A percentile compares a stretch with the other conserved stretches of the same genome.
Evolutionary conservation across 108 stramenopile genomes (phyloP).

Genomic region (Mayamaea pseudoterrestris): DNA sequence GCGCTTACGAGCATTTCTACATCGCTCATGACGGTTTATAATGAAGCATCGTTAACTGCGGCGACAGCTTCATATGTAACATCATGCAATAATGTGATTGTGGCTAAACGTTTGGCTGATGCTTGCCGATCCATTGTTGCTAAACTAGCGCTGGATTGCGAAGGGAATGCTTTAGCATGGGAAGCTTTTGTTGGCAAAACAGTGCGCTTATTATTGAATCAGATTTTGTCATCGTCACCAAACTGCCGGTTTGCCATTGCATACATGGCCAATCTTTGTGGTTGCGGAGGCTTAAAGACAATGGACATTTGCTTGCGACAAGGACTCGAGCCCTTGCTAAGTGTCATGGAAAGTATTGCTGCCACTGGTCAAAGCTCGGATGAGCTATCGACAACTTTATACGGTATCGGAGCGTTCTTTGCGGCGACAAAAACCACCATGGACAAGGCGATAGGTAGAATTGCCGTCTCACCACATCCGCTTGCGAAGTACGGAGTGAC

Average conservation of each 20-base stretch:
- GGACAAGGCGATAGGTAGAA: constrained; percentile 14
- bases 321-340: constrained; percentile 13
- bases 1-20: not conserved
- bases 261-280: constrained; percentile 59
- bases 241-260: constrained; percentile 47
- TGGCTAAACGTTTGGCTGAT: not conserved
- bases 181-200: constrained; percentile 41
- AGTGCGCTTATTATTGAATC: constrained; percentile 18
- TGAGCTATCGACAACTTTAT: constrained; percentile 42
- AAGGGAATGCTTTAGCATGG: no score
- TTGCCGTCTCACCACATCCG: constrained; percentile 61
- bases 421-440: constrained; percentile 49
- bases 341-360: constrained; percentile 18
- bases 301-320: constrained; percentile 33
- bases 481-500: constrained; percentile 23
- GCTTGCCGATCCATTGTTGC: not conserved
- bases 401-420: constrained; percentile 59
- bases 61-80: not conserved
- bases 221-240: constrained; percentile 37
- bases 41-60: not conserved
- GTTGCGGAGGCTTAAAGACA: constrained; percentile 52
- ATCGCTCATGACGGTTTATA: not conserved
- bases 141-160: not conserved
- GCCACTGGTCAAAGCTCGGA: not conserved
- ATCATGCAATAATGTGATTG: no score